Percentiles rank a stretch among this genome's conserved stretches.
These are phyloP conservation scores for Elongisporangium prolatum DNA, from an alignment of 352 stramenopile genomes.

Conservation along the genomic window DNA sequence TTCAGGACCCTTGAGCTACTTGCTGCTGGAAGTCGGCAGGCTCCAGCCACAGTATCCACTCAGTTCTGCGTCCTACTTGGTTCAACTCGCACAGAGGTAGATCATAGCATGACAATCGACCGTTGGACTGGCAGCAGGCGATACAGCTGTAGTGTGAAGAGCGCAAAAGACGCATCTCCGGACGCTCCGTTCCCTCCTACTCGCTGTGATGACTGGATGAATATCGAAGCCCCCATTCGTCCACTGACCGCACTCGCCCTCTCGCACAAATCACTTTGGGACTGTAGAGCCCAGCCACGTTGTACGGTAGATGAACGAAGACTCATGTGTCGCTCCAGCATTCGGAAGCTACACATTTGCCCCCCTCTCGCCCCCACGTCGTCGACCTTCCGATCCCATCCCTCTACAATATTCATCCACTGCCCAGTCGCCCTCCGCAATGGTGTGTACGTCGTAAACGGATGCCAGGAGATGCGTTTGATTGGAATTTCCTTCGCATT, in stretches of 20 bases:
- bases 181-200: neutral
- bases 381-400: neutral
- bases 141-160: neutral
- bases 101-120: neutral
- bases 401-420: neutral
- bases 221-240: neutral
- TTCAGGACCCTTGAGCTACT: too few relatives aligned
- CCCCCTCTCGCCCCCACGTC: neutral
- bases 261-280: too few relatives aligned
- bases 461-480: neutral
- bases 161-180: neutral
- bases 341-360: neutral
- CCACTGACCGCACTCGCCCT: neutral
- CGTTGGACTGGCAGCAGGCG: too few relatives aligned
- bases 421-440: neutral
- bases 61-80: neutral
- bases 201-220: neutral
- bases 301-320: neutral
- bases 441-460: neutral
- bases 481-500: neutral
- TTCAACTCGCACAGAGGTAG: neutral
- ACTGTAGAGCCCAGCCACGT: neutral
- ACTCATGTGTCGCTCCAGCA: neutral
- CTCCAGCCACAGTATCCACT: too few relatives aligned
- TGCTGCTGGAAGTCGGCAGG: too few relatives aligned